These are phyloP conservation scores for Geotrichum candidum DNA, from an alignment of 1,139 yeast species.

Conservation along the genomic window DNA sequence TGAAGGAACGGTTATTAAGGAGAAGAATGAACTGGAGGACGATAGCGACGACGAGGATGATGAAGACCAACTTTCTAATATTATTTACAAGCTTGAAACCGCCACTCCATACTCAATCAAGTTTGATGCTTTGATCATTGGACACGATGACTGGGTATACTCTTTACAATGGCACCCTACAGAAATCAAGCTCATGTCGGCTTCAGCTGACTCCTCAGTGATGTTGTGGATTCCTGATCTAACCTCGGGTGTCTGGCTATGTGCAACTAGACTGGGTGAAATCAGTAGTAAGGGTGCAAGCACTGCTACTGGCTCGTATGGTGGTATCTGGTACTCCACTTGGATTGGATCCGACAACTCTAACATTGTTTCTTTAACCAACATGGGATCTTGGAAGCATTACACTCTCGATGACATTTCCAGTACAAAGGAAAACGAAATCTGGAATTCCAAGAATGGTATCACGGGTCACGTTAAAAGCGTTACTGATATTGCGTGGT, in stretches of 20 bases:
- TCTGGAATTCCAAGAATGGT: slow-evolving; percentile 55
- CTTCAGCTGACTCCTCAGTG: slow-evolving; percentile 89
- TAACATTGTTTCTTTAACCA: slow-evolving; percentile 60
- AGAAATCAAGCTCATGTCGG: slow-evolving; percentile 51
- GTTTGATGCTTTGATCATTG: slow-evolving; percentile 91
- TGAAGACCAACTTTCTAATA: slow-evolving; percentile 25
- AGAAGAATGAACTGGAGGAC: slow-evolving; percentile 15
- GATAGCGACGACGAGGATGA: slow-evolving; percentile 19
- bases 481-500: slow-evolving; percentile 80
- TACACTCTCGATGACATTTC: slow-evolving; percentile 44
- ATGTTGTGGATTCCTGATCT: slow-evolving; percentile 95
- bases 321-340: slow-evolving; percentile 89
- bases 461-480: slow-evolving; percentile 71
- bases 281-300: slow-evolving; percentile 93
- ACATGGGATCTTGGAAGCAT: slow-evolving; percentile 85
- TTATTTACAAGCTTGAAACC: slow-evolving; percentile 26
- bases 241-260: slow-evolving; percentile 86
- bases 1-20: slow-evolving; percentile 18
- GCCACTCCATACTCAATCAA: slow-evolving; percentile 48
- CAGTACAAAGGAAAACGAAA: slow-evolving; percentile 1
- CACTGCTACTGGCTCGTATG: slow-evolving; percentile 96
- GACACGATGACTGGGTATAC: slow-evolving; percentile 97
- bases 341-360: slow-evolving; percentile 63
- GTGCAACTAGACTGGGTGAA: slow-evolving; percentile 78
- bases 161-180: slow-evolving; percentile 75